Percentiles rank a stretch among this genome's conserved stretches.
Conservation (phyloP, 1,284 basidiomycete genomes). For the Mycena citricolor region DNA sequence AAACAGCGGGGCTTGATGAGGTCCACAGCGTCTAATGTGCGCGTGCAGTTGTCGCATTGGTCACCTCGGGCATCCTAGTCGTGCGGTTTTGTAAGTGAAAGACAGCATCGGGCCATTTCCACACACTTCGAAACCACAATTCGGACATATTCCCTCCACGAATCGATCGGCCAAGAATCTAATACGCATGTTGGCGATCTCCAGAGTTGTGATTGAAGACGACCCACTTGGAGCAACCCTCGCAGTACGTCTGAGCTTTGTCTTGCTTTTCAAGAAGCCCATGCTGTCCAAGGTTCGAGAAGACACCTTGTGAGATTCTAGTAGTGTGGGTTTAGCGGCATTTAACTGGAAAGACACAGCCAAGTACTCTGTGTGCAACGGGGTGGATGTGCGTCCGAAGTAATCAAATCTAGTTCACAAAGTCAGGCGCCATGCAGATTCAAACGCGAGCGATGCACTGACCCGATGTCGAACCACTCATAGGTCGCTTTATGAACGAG, state of each 20-base stretch:
- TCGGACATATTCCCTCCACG: constrained; percentile 91
- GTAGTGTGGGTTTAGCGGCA: constrained; percentile 20
- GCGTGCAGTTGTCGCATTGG: constrained; percentile 94
- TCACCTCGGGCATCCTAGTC: constrained; percentile 96
- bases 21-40: constrained; percentile 92
- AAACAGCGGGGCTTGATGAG: constrained; percentile 96
- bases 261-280: constrained; percentile 77
- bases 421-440: too few relatives aligned
- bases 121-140: constrained; percentile 80
- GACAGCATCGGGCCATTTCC: not conserved
- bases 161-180: constrained; percentile 95
- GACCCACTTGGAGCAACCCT: constrained; percentile 81
- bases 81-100: constrained; percentile 6
- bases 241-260: constrained; percentile 92
- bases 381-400: constrained; percentile 94
- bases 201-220: too few relatives aligned
- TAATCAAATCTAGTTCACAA: constrained; percentile 87
- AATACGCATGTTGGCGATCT: too few relatives aligned
- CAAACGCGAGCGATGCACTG: too few relatives aligned
- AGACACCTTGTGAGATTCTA: constrained; percentile 91
- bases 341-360: not conserved
- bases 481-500: constrained; percentile 91
- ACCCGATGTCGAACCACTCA: constrained; percentile 92
- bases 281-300: constrained; percentile 79
- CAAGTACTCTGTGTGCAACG: constrained; percentile 80